These are phyloP conservation scores for Citrus reticulata DNA, from an alignment of 345 rosid species.

Conservation along the genomic window DNA sequence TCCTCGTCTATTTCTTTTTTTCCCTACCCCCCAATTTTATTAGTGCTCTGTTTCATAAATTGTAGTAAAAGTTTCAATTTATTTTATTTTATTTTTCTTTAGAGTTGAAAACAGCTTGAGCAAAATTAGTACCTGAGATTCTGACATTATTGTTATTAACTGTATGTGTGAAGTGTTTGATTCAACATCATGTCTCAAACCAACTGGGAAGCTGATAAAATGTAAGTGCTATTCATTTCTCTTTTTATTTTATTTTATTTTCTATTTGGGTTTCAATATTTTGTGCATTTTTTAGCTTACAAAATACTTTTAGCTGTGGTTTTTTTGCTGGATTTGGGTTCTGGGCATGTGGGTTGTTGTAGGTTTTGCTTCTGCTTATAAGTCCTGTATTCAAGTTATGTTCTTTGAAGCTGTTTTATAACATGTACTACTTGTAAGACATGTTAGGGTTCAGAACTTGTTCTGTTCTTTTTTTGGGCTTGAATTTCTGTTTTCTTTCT, in stretches of 20 bases:
- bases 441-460: slow-evolving; percentile 38
- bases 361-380: slow-evolving; percentile 15
- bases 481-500: neutral
- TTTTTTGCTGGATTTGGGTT: slow-evolving; percentile 30
- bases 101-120: slow-evolving; percentile 26
- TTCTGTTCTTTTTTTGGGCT: slow-evolving; percentile 1
- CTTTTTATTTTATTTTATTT: neutral
- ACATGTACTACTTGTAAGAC: slow-evolving; percentile 9
- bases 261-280: slow-evolving; percentile 15
- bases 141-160: slow-evolving; percentile 33
- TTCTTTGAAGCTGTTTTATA: slow-evolving; percentile 16
- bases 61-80: too few relatives aligned
- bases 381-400: slow-evolving; percentile 20
- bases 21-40: neutral
- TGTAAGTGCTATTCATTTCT: slow-evolving; percentile 46
- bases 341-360: slow-evolving; percentile 20
- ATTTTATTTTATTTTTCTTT: slow-evolving; percentile 6
- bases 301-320: neutral
- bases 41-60: neutral
- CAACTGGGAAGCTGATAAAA: slow-evolving; percentile 99
- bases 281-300: neutral
- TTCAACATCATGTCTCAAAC: slow-evolving; percentile 69
- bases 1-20: neutral
- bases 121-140: slow-evolving; percentile 27
- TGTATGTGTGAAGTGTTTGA: slow-evolving; percentile 29